Conservation (phyloP, 116 monocot species). For the Papilionanthe hybrid region DNA sequence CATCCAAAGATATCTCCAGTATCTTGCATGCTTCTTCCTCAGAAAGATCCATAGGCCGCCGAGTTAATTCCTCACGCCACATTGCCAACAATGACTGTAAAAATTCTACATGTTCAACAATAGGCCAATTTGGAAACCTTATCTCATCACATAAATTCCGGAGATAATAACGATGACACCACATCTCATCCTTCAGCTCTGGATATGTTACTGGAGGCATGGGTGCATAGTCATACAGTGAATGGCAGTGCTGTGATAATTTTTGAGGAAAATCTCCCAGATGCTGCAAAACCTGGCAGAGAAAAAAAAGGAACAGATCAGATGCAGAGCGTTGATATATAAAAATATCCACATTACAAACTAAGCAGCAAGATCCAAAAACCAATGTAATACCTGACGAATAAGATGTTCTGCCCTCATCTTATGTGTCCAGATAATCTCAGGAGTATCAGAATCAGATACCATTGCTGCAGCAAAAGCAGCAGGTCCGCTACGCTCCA, state of each 20-base stretch:
- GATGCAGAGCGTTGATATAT: neutral
- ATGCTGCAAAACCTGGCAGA: conserved; percentile 91
- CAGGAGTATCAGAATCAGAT: conserved; percentile 99
- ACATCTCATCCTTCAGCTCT: conserved; percentile 98
- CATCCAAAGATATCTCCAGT: conserved; percentile 87
- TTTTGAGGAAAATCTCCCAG: conserved; percentile 99
- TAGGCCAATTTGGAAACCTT: conserved; percentile 96
- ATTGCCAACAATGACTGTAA: conserved; percentile 91
- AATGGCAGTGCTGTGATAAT: conserved; percentile 93
- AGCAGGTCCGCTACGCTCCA: conserved; percentile 88
- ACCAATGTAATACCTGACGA: conserved; percentile 53
- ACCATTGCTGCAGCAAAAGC: conserved; percentile 99
- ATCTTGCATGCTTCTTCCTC: conserved; percentile 97
- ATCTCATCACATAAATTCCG: conserved; percentile 97
- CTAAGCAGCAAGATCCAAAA: neutral
- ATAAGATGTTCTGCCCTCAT: conserved; percentile 98
- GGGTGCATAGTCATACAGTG: conserved; percentile 98
- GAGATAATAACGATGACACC: conserved; percentile 99
- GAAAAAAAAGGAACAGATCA: conserved; percentile 15
- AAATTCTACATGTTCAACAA: conserved; percentile 99
- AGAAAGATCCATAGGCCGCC: conserved; percentile 95
- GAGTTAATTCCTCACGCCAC: conserved; percentile 99
- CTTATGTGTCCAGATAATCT: conserved; percentile 99
- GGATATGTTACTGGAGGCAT: conserved; percentile 99
- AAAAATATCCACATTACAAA: neutral